A percentile compares a stretch with the other conserved stretches of the same genome.
These are phyloP conservation scores for Monilinia polystroma DNA, from an alignment of 2,329 filamentous ascomycete genomes.

Conservation along the genomic window DNA sequence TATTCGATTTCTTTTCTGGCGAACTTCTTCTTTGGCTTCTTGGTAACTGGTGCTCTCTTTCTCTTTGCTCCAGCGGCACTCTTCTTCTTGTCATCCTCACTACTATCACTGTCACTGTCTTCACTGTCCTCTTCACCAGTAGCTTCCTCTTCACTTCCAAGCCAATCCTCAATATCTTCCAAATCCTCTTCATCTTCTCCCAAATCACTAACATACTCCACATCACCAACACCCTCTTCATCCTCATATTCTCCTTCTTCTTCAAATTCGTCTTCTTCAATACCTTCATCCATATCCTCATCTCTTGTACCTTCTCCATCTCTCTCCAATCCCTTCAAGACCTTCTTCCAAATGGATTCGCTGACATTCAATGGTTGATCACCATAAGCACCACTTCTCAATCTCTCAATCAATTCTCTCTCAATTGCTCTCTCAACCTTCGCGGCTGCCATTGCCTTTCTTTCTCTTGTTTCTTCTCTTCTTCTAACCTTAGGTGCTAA, in stretches of 20 bases:
- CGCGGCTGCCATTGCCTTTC: constrained; percentile 76
- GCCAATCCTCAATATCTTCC: constrained; percentile 86
- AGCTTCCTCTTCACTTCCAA: constrained; percentile 60
- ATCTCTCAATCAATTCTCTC: constrained; percentile 84
- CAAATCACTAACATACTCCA: constrained; percentile 92
- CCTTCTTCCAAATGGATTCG: constrained; percentile 95
- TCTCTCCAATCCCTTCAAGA: constrained; percentile 84
- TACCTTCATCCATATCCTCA: constrained; percentile 83
- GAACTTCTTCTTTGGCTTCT: constrained; percentile 50
- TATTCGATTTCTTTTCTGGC: constrained; percentile 69
- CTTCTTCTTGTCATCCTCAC: constrained; percentile 52
- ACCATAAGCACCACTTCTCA: constrained; percentile 90
- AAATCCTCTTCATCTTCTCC: constrained; percentile 81
- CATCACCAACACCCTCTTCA: constrained; percentile 65
- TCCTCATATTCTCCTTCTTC: constrained; percentile 63
- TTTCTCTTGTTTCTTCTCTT: constrained; percentile 71
- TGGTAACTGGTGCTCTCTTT: constrained; percentile 38
- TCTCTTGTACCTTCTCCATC: constrained; percentile 80
- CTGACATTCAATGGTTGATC: constrained; percentile 94
- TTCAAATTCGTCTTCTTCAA: constrained; percentile 73
- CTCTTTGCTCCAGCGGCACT: constrained; percentile 59
- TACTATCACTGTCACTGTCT: constrained; percentile 53
- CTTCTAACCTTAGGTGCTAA: constrained; percentile 85
- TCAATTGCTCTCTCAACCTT: constrained; percentile 97
- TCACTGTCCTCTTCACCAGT: constrained; percentile 52